Evolutionary conservation across 2,329 filamentous ascomycete genomes (phyloP), one percentile per base, ranked within the genome.

Genomic region (Chrysosporium queenslandicum): DNA sequence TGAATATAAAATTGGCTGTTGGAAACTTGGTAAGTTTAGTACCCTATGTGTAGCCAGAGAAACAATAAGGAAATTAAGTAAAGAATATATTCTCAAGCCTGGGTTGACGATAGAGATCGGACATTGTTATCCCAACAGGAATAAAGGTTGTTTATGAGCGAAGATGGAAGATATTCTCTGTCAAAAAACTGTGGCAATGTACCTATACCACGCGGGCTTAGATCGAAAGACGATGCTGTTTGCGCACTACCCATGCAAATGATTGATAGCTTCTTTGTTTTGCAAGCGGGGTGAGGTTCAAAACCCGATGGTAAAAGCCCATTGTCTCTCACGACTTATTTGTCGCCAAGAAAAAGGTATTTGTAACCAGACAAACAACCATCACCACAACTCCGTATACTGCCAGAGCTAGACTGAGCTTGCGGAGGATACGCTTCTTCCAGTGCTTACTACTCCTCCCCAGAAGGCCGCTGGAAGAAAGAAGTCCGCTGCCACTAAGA

Each of bases 301-400:
- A 23, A 12, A 11, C 18, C 16, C n/a, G 23, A 30, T n/a, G 16
- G 27, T 11, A n/a, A 21, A 18, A 11, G 7, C 9, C n/a, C n/a
- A 20, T 34, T 20, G 23, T 6, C 20, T n/a, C 16, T 51, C 32
- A 51, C 14, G 48, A 42, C 7, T 16, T 32, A 64, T 69, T 80
- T 53, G 77, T 76, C 52, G 76, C 78, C 47, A 80, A 76, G 61
- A 92, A 89, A 61, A 95, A 86, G 12, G 86, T 82, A 66, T 97
- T 97, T 64, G 89, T 88, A 40, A 80, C 73, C 60, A 98, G 71
- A 65, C 90, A 97, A 45, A 91, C 83, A 25, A 87, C 72, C 92
- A 98, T 97, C 50, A 98, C 89, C 46, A 86, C 71, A 7, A 87
- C 59, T 18, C 92, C 92, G 64, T 98, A 98, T 7, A 89, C 74